Conservation (phyloP, 2,329 filamentous ascomycete species). For the Fusarium metavorans region DNA sequence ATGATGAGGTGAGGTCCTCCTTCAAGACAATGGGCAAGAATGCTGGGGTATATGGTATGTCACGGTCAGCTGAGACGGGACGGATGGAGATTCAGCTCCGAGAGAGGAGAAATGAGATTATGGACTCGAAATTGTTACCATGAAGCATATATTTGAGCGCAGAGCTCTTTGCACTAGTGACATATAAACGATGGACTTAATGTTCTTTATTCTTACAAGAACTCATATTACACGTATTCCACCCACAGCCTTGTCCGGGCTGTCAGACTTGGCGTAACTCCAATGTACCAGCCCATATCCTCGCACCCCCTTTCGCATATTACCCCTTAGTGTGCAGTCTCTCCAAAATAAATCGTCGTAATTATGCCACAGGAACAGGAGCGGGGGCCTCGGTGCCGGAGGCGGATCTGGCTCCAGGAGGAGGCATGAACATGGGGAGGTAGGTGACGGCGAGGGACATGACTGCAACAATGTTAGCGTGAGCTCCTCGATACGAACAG, state of each 20-base stretch:
- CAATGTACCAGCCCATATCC: slow-evolving; percentile 6
- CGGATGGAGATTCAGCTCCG: neutral
- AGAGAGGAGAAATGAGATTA: neutral
- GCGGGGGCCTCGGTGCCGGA: slow-evolving; percentile 50
- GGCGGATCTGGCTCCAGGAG: slow-evolving; percentile 44
- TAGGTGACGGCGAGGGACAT: slow-evolving; percentile 69
- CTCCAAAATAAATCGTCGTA: neutral
- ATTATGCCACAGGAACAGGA: slow-evolving; percentile 33
- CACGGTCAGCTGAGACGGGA: neutral
- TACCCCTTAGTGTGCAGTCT: slow-evolving; percentile 12
- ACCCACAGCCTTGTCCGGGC: neutral
- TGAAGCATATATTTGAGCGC: neutral
- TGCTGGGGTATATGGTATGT: neutral
- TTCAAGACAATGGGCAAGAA: neutral
- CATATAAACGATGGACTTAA: neutral
- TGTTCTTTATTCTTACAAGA: slow-evolving; percentile 11
- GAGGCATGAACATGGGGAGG: slow-evolving; percentile 63
- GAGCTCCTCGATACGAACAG: neutral
- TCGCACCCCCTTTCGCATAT: neutral
- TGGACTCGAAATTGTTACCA: neutral
- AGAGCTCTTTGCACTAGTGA: neutral
- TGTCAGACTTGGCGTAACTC: neutral
- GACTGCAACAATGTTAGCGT: slow-evolving; percentile 54
- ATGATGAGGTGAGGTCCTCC: neutral
- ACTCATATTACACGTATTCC: slow-evolving; percentile 10